Conservation (phyloP, 768 basidiomycete species). For the Hirschioporus abietinus region DNA sequence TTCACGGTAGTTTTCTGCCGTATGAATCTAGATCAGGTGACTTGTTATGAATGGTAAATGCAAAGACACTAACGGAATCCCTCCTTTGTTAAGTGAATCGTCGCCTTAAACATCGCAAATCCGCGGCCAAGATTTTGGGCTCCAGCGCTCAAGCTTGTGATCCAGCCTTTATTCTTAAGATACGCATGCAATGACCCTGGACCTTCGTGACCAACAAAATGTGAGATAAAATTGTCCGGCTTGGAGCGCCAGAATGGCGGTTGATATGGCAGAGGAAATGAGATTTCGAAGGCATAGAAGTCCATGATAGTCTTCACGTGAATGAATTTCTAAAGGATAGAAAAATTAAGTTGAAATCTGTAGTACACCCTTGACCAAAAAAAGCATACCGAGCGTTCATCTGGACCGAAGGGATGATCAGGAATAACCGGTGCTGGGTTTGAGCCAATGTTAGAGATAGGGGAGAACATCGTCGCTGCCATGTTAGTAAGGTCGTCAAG, state of each 20-base stretch:
- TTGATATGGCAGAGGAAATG: constrained; percentile 73
- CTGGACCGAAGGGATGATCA: constrained; percentile 72
- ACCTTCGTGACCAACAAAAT: constrained; percentile 90
- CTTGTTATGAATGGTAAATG: constrained; percentile 10
- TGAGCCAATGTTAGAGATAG: constrained; percentile 57
- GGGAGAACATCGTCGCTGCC: constrained; percentile 64
- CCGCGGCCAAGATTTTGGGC: constrained; percentile 70
- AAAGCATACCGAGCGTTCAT: constrained; percentile 62
- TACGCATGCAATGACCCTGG: constrained; percentile 88
- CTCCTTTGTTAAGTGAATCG: constrained; percentile 71
- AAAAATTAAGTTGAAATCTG: constrained; percentile 16
- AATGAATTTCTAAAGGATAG: constrained; percentile 58
- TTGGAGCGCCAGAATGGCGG: constrained; percentile 71
- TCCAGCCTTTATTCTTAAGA: constrained; percentile 86
- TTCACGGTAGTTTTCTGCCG: constrained; percentile 66
- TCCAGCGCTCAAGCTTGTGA: constrained; percentile 66
- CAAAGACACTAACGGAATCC: constrained; percentile 66
- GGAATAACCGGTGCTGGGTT: constrained; percentile 56
- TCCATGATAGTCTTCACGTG: constrained; percentile 87
- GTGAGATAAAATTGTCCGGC: constrained; percentile 69
- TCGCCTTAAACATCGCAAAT: constrained; percentile 87
- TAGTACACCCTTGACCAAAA: constrained; percentile 9
- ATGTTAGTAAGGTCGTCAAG: constrained; percentile 65
- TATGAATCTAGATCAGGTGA: not conserved
- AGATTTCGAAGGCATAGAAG: constrained; percentile 77